Conservation (phyloP, 192 early-diverging fungal species). For the Linnemannia hyalina region DNA sequence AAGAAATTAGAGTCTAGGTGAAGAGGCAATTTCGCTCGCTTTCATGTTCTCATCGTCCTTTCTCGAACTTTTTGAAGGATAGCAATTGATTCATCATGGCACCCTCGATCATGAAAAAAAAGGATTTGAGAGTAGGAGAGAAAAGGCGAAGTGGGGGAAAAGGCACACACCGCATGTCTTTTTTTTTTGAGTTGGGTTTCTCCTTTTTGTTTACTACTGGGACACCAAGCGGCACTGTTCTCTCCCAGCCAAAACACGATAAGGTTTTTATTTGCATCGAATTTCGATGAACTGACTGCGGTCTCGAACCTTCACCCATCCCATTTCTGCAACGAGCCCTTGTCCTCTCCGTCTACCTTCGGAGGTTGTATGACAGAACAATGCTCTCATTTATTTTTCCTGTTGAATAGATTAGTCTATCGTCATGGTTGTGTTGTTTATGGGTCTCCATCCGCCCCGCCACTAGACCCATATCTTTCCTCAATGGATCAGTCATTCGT, state of each 20-base stretch:
- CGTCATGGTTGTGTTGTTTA: not conserved
- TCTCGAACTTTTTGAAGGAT: no score
- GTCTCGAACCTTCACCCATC: not conserved
- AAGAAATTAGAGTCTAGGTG: no score
- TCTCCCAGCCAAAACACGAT: not conserved
- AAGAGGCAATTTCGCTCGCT: no score
- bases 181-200: not conserved
- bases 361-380: not conserved
- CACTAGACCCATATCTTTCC: not conserved
- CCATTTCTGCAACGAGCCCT: not conserved
- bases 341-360: no score
- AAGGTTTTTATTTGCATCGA: not conserved
- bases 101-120: no score
- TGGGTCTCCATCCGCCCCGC: not conserved
- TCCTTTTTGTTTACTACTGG: not conserved
- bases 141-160: no score
- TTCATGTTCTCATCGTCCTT: no score
- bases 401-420: not conserved
- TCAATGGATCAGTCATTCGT: not conserved
- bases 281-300: not conserved
- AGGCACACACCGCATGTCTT: no score
- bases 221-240: no score
- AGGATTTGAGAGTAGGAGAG: no score
- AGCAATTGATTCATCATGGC: no score
- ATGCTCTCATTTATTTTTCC: not conserved